Percentiles rank a stretch among this genome's conserved stretches.
Evolutionary conservation across 164 flowering plant species (phyloP).

Genomic region (Magnolia kwangsiensis): DNA sequence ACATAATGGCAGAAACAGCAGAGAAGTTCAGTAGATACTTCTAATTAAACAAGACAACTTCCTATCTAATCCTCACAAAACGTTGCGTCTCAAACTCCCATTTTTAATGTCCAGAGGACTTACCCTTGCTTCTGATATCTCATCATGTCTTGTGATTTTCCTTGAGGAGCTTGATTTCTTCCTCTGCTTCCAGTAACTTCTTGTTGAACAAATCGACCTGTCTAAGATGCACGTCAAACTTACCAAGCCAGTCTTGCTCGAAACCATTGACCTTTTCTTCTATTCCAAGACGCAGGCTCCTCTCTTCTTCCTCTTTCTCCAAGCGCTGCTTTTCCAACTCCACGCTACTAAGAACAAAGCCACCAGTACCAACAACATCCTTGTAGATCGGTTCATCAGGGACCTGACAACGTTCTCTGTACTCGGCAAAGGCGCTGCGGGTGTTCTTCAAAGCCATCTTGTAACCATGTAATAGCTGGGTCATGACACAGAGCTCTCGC

Average conservation of each 20-base stretch:
- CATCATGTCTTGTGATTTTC: constrained; percentile 26
- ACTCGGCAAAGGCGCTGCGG: constrained; percentile 52
- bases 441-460: constrained; percentile 68
- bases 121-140: constrained; percentile 14
- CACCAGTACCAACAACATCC: constrained; percentile 67
- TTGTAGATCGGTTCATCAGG: constrained; percentile 68
- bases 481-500: constrained; percentile 61
- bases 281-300: constrained; percentile 27
- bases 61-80: neutral
- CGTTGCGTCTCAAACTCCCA: neutral
- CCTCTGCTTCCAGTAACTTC: constrained; percentile 28
- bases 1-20: neutral
- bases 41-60: neutral
- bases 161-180: constrained; percentile 26
- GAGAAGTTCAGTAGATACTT: neutral
- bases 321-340: constrained; percentile 53
- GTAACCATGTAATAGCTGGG: constrained; percentile 52
- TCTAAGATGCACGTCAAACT: constrained; percentile 18
- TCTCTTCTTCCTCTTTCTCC: constrained; percentile 66
- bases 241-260: constrained; percentile 26
- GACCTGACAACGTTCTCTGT: constrained; percentile 41
- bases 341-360: constrained; percentile 51
- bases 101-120: neutral
- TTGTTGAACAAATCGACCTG: constrained; percentile 18
- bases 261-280: constrained; percentile 36